Conservation (phyloP, 2,329 filamentous ascomycete genomes). For the Aschersonia sp. region DNA sequence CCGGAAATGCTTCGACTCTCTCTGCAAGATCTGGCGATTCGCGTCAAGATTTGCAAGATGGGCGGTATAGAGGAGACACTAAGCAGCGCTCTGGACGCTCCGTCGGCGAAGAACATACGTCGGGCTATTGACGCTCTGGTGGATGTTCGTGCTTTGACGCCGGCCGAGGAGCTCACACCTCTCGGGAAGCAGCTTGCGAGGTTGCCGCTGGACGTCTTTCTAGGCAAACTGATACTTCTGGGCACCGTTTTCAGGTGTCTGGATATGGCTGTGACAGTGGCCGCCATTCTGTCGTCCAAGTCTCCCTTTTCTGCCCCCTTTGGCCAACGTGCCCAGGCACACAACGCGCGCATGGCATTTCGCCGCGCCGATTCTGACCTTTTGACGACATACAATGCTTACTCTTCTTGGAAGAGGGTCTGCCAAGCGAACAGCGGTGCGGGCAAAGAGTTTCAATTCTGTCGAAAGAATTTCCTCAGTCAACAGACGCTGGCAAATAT, state of each 20-base stretch:
- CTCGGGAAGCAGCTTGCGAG: slow-evolving; percentile 78
- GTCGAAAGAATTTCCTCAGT: slow-evolving; percentile 85
- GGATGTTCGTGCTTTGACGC: slow-evolving; percentile 79
- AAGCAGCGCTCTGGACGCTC: slow-evolving; percentile 75
- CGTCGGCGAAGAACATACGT: slow-evolving; percentile 81
- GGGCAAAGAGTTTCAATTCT: slow-evolving; percentile 74
- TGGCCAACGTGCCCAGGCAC: slow-evolving; percentile 68
- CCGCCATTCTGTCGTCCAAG: slow-evolving; percentile 86
- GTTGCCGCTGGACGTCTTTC: slow-evolving; percentile 81
- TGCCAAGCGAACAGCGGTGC: slow-evolving; percentile 49
- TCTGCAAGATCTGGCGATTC: slow-evolving; percentile 84
- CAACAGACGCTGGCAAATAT: slow-evolving; percentile 82
- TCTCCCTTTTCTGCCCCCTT: slow-evolving; percentile 84
- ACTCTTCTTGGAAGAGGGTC: slow-evolving; percentile 72
- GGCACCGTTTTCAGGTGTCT: slow-evolving; percentile 80
- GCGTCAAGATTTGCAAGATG: slow-evolving; percentile 94
- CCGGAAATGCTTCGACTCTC: slow-evolving; percentile 93
- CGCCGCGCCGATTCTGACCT: slow-evolving; percentile 81
- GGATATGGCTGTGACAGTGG: slow-evolving; percentile 81
- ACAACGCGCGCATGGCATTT: slow-evolving; percentile 65
- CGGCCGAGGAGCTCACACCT: slow-evolving; percentile 69
- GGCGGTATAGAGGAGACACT: slow-evolving; percentile 87
- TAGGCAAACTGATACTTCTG: slow-evolving; percentile 83
- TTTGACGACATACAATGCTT: slow-evolving; percentile 87
- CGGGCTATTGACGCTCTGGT: slow-evolving; percentile 85